Conservation (phyloP, 257 asterid species). For the Solanum appendiculatum region DNA sequence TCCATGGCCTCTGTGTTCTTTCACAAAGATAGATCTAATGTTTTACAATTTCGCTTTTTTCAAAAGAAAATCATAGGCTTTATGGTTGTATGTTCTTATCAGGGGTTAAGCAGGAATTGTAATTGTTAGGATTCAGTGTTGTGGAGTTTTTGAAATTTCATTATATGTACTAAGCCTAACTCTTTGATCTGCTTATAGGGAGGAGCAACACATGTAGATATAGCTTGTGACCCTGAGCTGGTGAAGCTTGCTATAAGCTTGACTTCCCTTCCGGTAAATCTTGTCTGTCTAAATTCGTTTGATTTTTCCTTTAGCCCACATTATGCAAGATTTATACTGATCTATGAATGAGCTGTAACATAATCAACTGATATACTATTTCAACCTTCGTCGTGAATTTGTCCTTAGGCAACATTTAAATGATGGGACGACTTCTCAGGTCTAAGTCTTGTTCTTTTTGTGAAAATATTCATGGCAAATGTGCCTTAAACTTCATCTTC, state of each 20-base stretch:
- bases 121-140: not conserved
- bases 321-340: not conserved
- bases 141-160: not conserved
- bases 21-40: not conserved
- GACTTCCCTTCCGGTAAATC: slow-evolving; percentile 69
- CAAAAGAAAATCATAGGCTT: not conserved
- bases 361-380: not conserved
- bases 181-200: slow-evolving; percentile 33
- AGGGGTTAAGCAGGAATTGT: not conserved
- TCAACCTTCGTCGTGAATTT: not conserved
- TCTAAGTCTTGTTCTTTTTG: not conserved
- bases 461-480: not conserved
- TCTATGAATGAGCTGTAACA: not conserved
- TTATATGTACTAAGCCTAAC: not conserved
- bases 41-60: not conserved
- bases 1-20: not conserved
- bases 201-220: slow-evolving; percentile 92
- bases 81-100: not conserved
- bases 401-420: not conserved
- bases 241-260: slow-evolving; percentile 69
- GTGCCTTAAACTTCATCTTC: not conserved
- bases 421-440: not conserved
- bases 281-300: not conserved
- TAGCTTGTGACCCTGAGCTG: slow-evolving; percentile 80
- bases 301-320: not conserved